Evolutionary conservation across 768 basidiomycete species (phyloP).

Genomic region (Lactarius hatsudake): DNA sequence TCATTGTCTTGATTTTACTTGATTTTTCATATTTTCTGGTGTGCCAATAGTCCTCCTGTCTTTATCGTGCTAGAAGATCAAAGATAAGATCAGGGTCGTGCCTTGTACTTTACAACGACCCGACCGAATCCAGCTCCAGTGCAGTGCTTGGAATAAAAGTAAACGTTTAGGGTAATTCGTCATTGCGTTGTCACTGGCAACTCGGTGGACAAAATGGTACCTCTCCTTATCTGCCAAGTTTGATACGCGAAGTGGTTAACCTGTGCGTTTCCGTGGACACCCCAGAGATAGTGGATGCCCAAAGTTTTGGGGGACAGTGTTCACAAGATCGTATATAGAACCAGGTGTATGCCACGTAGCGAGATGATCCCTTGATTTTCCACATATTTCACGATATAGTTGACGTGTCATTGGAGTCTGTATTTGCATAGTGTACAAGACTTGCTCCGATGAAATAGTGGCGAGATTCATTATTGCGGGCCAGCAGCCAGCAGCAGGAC

Average conservation of each 20-base stretch:
- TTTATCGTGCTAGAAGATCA: neutral
- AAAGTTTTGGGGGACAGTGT: neutral
- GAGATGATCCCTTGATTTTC: neutral
- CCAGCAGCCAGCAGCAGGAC: neutral
- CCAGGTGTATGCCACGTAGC: constrained; percentile 11
- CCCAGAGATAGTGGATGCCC: neutral
- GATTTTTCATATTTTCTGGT: neutral
- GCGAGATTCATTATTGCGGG: neutral
- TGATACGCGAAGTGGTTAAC: neutral
- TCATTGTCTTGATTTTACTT: neutral
- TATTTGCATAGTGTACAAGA: too few species aligned
- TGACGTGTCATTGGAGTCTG: too few species aligned
- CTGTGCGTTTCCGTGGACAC: neutral
- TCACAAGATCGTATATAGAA: neutral
- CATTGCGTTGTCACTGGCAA: neutral
- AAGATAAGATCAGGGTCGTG: neutral
- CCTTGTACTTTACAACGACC: neutral
- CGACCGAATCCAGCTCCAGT: neutral
- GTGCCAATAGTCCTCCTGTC: neutral
- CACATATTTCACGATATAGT: neutral
- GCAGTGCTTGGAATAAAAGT: neutral
- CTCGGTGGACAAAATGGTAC: neutral
- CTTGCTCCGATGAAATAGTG: neutral
- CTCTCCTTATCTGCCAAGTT: neutral
- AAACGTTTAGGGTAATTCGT: neutral